Evolutionary conservation across 768 basidiomycete species (phyloP), one percentile per base, ranked within the genome.

Genomic region (Mycena vitilis): DNA sequence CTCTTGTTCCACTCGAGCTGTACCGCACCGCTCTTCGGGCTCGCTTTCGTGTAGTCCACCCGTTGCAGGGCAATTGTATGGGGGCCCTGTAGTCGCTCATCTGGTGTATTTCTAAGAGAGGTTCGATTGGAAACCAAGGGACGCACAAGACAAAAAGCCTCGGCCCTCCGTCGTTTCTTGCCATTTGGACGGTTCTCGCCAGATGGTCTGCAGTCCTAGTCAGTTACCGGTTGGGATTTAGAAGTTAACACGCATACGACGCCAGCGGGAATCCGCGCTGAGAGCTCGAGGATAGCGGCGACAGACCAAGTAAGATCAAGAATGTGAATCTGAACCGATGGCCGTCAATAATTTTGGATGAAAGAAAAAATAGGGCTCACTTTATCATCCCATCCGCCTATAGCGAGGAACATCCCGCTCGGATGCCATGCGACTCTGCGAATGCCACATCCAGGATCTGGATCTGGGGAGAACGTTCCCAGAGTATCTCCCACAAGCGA

Each of bases 301-400:
- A 86, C 81, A 16, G 88, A 88, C 95, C 95, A 96, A 53, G 88
- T 92, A 47, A 93, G 76, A 74, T 93, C 92, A 38, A 96, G 81
- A 66, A 95, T 85, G 69, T 94, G 83, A 36, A 95, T 83, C 95
- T 95, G 30, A 30, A 65, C 40, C 10, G 10, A 30, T 64, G 25
- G 68, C 55, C 57, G 56, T 59, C 70, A 70, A 55, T 48, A 47
- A 22, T 53, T 37, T 30, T 44, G 58, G 55, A 10, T 15, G 53
- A 5, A 44, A 34, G 5, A 18, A 44, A 62, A 62, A 38, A 38
- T 54, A 60, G 30, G 62, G 71, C 81, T 48, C 62, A 92, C 95
- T 80, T 92, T 94, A 73, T 96, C 95, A 78, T 96, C 95, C 89
- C 92, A 96, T 13, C 96, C 96, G 15, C 89, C 90, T 0, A 96